Percentiles rank a stretch among this genome's conserved stretches.
These are phyloP conservation scores for Calonectria ilicicola DNA, from an alignment of 2,329 filamentous ascomycete genomes.

Conservation along the genomic window DNA sequence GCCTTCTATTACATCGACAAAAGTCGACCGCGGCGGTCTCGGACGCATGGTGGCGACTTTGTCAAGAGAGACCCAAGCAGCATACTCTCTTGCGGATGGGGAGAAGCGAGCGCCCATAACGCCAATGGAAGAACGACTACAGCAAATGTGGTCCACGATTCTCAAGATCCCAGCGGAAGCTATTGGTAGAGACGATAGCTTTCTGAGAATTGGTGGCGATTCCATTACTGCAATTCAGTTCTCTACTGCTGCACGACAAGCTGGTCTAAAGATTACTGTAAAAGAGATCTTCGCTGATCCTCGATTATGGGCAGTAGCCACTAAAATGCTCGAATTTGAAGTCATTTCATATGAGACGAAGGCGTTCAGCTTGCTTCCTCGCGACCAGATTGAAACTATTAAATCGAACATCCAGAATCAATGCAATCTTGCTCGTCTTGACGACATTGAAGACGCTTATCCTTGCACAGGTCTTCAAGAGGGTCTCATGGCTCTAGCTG, in stretches of 20 bases:
- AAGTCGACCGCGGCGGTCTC: conserved; percentile 29
- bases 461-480: too few relatives aligned
- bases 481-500: too few relatives aligned
- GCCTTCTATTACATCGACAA: conserved; percentile 29
- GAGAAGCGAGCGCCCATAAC: not conserved
- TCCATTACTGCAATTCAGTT: conserved; percentile 41
- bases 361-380: too few relatives aligned
- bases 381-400: too few relatives aligned
- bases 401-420: too few relatives aligned
- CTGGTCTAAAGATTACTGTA: conserved; percentile 8
- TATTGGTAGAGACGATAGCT: conserved; percentile 17
- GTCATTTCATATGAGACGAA: too few relatives aligned
- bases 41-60: conserved; percentile 1
- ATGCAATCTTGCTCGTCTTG: too few relatives aligned
- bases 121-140: conserved; percentile 25
- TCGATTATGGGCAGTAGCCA: not conserved
- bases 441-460: too few relatives aligned
- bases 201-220: conserved; percentile 26
- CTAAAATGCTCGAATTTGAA: not conserved
- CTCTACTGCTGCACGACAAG: conserved; percentile 14
- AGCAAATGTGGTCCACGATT: conserved; percentile 45
- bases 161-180: conserved; percentile 44
- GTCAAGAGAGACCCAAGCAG: conserved; percentile 18
- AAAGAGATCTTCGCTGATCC: conserved; percentile 21
- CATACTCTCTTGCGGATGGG: not conserved